Conservation (phyloP, 257 asterid genomes). For the Nicotiana noctiflora region DNA sequence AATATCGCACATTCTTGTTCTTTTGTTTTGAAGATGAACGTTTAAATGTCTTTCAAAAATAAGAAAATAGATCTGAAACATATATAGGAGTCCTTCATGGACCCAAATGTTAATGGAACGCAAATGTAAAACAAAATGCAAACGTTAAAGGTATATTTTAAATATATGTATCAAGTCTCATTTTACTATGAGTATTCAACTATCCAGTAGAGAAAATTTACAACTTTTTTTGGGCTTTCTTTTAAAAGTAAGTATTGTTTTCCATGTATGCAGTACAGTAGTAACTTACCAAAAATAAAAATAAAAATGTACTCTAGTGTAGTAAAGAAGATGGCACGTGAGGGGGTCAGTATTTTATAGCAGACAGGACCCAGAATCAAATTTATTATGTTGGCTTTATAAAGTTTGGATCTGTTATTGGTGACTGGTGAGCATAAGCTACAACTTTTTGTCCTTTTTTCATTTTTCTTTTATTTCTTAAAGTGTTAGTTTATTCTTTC, state of each 20-base stretch:
- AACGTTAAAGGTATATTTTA: too few species aligned
- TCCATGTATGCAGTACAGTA: too few species aligned
- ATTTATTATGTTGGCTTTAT: neutral
- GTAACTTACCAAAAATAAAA: too few species aligned
- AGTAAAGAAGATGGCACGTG: neutral
- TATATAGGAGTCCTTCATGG: too few species aligned
- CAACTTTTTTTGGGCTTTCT: too few species aligned
- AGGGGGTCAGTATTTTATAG: neutral
- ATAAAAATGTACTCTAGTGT: neutral
- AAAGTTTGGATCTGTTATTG: neutral
- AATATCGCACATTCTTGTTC: too few species aligned
- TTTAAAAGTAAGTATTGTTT: too few species aligned
- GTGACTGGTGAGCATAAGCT: neutral
- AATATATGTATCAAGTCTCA: neutral
- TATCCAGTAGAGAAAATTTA: neutral
- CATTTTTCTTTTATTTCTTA: neutral
- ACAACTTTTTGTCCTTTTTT: neutral
- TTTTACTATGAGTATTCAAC: neutral
- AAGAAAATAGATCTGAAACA: too few species aligned
- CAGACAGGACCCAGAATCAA: neutral
- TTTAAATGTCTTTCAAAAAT: too few species aligned
- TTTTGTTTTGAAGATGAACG: too few species aligned
- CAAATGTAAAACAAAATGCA: too few species aligned
- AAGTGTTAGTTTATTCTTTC: neutral
- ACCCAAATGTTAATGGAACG: too few species aligned